Evolutionary conservation across 805 yeast species (phyloP).

Genomic region (Kazachstania psychrophila): DNA sequence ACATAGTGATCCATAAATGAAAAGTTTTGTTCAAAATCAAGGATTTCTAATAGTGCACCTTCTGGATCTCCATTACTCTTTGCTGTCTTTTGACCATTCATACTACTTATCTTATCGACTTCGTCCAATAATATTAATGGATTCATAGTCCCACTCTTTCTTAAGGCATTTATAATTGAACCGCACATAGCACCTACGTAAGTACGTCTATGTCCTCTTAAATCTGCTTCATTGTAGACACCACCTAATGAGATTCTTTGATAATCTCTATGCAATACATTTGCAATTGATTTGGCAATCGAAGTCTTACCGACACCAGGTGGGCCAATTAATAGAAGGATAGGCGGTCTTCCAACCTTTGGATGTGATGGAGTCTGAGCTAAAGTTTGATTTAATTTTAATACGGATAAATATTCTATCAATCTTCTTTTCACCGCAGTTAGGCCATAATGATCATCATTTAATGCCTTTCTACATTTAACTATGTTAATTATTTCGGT

Average conservation of each 20-base stretch:
- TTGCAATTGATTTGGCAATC: conserved; percentile 90
- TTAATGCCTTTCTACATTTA: conserved; percentile 55
- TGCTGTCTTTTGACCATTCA: conserved; percentile 34
- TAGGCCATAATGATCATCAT: conserved; percentile 80
- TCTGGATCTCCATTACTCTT: conserved; percentile 80
- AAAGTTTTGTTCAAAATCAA: conserved; percentile 93
- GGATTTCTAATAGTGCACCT: conserved; percentile 83
- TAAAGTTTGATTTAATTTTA: conserved; percentile 54
- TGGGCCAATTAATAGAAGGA: conserved; percentile 91
- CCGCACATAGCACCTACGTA: conserved; percentile 98
- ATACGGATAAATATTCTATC: conserved; percentile 84
- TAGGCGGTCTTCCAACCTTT: conserved; percentile 89
- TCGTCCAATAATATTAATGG: conserved; percentile 95
- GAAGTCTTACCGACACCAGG: conserved; percentile 99
- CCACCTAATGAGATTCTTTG: conserved; percentile 98
- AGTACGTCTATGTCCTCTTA: conserved; percentile 96
- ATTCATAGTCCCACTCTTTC: conserved; percentile 80
- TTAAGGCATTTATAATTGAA: conserved; percentile 80
- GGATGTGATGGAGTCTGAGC: conserved; percentile 52
- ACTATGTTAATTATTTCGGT: conserved; percentile 64
- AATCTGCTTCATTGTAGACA: conserved; percentile 88
- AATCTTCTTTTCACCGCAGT: conserved; percentile 87
- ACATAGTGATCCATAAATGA: conserved; percentile 86
- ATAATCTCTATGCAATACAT: conserved; percentile 76
- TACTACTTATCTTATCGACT: conserved; percentile 72